A percentile compares a stretch with the other conserved stretches of the same genome.
Evolutionary conservation across 495 filamentous ascomycete species (phyloP).

Genomic region (Lindgomyces ingoldianus): DNA sequence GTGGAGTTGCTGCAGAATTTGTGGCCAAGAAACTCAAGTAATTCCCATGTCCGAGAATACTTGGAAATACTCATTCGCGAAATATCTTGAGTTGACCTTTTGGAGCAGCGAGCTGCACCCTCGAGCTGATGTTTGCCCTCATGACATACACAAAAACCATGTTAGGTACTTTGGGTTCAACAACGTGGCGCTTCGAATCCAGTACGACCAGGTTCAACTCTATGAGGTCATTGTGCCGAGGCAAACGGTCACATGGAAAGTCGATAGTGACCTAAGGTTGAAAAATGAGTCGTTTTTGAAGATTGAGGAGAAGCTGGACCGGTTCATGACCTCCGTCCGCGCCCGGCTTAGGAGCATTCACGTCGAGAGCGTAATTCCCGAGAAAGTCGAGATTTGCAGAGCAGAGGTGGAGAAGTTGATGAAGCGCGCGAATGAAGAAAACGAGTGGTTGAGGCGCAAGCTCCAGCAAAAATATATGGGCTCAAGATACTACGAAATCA

Average conservation of each 20-base stretch:
- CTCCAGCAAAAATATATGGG: constrained; percentile 88
- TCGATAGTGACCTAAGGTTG: constrained; percentile 84
- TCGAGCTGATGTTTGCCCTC: constrained; percentile 79
- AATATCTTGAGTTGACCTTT: constrained; percentile 95
- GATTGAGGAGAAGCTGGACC: constrained; percentile 74
- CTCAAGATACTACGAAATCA: constrained; percentile 94
- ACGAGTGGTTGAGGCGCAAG: constrained; percentile 66
- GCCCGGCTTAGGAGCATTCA: constrained; percentile 82
- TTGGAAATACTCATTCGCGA: constrained; percentile 98
- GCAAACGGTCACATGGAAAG: constrained; percentile 91
- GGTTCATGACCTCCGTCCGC: constrained; percentile 85
- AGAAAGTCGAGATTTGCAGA: constrained; percentile 77
- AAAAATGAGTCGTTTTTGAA: constrained; percentile 88
- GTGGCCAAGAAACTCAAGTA: constrained; percentile 83
- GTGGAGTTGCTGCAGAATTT: constrained; percentile 96
- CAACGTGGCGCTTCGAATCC: constrained; percentile 80
- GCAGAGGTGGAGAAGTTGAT: constrained; percentile 74
- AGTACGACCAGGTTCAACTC: constrained; percentile 87
- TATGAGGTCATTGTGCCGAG: constrained; percentile 96
- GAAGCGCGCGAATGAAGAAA: constrained; percentile 78
- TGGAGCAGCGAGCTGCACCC: constrained; percentile 85
- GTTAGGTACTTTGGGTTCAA: constrained; percentile 88
- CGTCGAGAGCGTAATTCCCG: constrained; percentile 82
- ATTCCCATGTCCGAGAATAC: constrained; percentile 92
- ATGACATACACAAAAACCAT: constrained; percentile 90